phyloP scores from a whole-genome alignment of 108 stramenopile species.

The Thalassiosira profunda region DNA sequence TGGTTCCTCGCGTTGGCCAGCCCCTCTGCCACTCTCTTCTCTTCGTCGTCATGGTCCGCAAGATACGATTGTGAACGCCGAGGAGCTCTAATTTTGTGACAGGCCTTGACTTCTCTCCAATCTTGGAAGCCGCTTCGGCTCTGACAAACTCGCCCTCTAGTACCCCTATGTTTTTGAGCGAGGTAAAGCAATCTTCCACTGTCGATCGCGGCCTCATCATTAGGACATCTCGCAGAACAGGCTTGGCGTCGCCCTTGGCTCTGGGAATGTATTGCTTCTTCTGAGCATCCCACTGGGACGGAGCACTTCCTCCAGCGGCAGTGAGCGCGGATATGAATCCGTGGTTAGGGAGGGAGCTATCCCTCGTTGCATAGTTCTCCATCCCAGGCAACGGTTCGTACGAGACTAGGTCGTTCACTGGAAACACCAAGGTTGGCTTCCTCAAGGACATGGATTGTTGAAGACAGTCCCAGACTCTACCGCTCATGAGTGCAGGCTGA shows the following conservation, averaged over 20 bases:
- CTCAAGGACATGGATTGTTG: constrained; percentile 66
- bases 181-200: constrained; percentile 80
- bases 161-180: constrained; percentile 71
- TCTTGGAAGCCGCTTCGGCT: constrained; percentile 68
- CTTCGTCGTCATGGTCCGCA: constrained; percentile 85
- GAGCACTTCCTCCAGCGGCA: constrained; percentile 66
- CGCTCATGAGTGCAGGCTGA: background rate
- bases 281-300: constrained; percentile 62
- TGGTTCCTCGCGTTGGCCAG: no score
- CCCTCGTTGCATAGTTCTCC: constrained; percentile 50
- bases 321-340: constrained; percentile 72
- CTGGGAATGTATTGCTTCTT: constrained; percentile 30
- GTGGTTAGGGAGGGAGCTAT: constrained; percentile 66
- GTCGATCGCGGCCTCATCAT: constrained; percentile 90
- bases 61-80: constrained; percentile 62
- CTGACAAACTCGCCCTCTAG: constrained; percentile 87
- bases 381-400: constrained; percentile 71
- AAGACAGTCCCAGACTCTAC: constrained; percentile 75
- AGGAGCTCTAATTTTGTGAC: constrained; percentile 67
- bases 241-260: constrained; percentile 17
- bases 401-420: constrained; percentile 73
- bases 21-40: constrained; percentile 70
- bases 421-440: constrained; percentile 78
- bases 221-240: constrained; percentile 68
- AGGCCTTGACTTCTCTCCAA: constrained; percentile 74